Percentiles rank a stretch among this genome's conserved stretches.
Conservation (phyloP, 2,329 filamentous ascomycete genomes). For the Ascochyta viciae-villosae region DNA sequence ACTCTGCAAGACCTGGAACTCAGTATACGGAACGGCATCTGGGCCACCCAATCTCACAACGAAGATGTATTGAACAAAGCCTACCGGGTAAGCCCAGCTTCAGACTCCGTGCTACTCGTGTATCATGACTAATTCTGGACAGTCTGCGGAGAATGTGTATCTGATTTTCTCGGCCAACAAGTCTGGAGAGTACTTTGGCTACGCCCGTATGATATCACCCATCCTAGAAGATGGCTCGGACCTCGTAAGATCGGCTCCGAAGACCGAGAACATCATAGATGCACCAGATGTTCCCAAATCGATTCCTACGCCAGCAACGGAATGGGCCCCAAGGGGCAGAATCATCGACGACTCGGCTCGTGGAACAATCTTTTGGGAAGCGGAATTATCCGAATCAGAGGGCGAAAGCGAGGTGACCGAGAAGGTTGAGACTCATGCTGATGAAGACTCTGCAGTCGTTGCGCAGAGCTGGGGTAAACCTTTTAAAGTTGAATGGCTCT, state of each 20-base stretch:
- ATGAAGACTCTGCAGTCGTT: conserved; percentile 48
- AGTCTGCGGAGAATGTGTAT: conserved; percentile 85
- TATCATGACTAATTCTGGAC: conserved; percentile 23
- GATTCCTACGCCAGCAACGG: conserved; percentile 79
- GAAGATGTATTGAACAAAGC: conserved; percentile 83
- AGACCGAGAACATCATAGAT: conserved; percentile 61
- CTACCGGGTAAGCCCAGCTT: conserved; percentile 68
- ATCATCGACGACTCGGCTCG: conserved; percentile 92
- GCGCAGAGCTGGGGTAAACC: conserved; percentile 84
- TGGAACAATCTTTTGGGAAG: conserved; percentile 98
- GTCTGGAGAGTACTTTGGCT: conserved; percentile 95
- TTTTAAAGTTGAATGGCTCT: conserved; percentile 90
- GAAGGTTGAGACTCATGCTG: conserved; percentile 39
- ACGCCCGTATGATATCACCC: conserved; percentile 85
- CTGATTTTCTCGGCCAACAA: conserved; percentile 97
- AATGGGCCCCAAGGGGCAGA: conserved; percentile 78
- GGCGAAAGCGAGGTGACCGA: conserved; percentile 57
- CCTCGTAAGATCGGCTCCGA: conserved; percentile 61
- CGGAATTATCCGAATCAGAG: conserved; percentile 66
- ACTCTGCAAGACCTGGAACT: conserved; percentile 89
- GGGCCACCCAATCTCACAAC: conserved; percentile 95
- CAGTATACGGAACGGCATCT: conserved; percentile 85
- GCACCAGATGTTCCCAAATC: conserved; percentile 76
- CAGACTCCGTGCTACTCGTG: too few species aligned
- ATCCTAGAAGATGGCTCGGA: conserved; percentile 75